phyloP scores from a whole-genome alignment of 106 monocot species.

The Dendrobium chrysotoxum region DNA sequence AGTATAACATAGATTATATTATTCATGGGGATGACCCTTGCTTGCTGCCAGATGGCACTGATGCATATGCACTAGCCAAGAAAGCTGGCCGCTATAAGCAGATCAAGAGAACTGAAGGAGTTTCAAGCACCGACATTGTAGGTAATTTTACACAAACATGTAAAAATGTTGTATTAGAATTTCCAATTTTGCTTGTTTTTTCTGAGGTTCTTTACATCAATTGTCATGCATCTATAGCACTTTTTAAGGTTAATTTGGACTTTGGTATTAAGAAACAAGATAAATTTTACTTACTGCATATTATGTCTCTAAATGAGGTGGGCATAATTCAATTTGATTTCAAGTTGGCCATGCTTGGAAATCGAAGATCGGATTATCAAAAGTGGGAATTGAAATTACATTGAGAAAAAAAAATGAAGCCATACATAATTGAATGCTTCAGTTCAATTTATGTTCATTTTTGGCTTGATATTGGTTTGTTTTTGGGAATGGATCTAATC shows the following conservation, averaged over 20 bases:
- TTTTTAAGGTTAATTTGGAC: neutral
- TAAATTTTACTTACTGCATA: neutral
- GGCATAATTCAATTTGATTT: neutral
- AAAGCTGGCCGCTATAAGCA: constrained; percentile 80
- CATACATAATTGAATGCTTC: neutral
- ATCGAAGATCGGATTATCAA: neutral
- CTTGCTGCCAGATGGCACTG: constrained; percentile 79
- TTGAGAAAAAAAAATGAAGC: neutral
- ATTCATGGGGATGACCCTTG: constrained; percentile 84
- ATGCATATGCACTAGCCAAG: constrained; percentile 98
- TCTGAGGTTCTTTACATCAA: neutral
- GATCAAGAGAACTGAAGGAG: constrained; percentile 86
- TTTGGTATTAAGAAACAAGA: neutral
- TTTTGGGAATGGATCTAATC: neutral
- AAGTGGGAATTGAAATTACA: neutral
- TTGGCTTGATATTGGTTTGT: neutral
- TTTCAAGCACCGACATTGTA: constrained; percentile 78
- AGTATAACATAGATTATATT: constrained; percentile 70
- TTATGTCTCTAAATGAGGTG: neutral
- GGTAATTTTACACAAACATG: constrained; percentile 20
- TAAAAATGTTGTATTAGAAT: neutral
- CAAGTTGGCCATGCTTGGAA: neutral
- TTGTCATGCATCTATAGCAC: neutral
- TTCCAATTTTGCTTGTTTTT: neutral
- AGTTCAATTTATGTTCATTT: neutral